Percentiles rank a stretch among this genome's conserved stretches.
phyloP scores from a whole-genome alignment of 176 grass and related monocot genomes.

The Rhynchospora tenuis region DNA sequence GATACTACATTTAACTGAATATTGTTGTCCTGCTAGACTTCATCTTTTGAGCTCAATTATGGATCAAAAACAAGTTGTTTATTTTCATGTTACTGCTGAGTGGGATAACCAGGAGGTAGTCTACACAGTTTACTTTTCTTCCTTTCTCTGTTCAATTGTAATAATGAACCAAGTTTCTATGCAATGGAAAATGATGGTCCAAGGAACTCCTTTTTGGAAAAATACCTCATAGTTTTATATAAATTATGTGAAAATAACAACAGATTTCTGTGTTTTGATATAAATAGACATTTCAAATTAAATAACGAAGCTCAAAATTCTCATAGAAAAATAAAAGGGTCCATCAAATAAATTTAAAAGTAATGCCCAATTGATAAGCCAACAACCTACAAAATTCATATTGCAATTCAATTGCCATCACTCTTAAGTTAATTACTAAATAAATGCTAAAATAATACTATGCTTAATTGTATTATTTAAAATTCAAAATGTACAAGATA shows the following conservation, averaged over 20 bases:
- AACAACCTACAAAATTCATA: neutral
- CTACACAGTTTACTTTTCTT: too few species aligned
- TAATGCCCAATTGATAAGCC: neutral
- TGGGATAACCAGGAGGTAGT: too few species aligned
- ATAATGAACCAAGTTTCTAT: too few species aligned
- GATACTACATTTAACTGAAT: too few species aligned
- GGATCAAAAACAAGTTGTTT: too few species aligned
- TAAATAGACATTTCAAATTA: neutral
- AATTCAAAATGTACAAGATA: neutral
- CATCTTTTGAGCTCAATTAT: too few species aligned
- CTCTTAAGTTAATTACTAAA: neutral
- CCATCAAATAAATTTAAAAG: neutral
- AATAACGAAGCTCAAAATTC: neutral
- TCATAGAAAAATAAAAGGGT: neutral
- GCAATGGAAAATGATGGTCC: too few species aligned
- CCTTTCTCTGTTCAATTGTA: too few species aligned
- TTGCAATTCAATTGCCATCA: neutral
- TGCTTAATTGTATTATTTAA: neutral
- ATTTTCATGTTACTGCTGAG: too few species aligned
- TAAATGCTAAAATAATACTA: neutral
- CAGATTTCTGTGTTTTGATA: neutral
- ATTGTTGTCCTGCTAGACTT: too few species aligned
- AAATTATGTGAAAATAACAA: neutral
- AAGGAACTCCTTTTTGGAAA: too few species aligned
- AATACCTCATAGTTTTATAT: neutral